A percentile compares a stretch with the other conserved stretches of the same genome.
These are phyloP conservation scores for Rhodocollybia butyracea DNA, from an alignment of 768 basidiomycete species.

Conservation along the genomic window DNA sequence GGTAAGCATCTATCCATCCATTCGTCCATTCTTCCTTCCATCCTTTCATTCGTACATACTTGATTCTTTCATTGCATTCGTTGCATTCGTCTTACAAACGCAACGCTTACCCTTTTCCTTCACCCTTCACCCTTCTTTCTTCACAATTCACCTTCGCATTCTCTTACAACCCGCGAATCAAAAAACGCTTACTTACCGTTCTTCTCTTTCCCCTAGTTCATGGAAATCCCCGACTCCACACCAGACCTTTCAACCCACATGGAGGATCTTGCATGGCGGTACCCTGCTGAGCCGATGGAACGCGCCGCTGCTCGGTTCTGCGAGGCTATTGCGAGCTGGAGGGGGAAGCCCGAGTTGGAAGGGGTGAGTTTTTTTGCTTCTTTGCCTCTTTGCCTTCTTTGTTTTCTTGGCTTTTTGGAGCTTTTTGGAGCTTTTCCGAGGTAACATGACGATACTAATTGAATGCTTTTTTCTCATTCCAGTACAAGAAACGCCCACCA, in stretches of 20 bases:
- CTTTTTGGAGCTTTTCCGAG: no score
- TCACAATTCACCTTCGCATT: no score
- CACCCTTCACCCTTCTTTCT: no score
- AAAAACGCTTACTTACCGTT: no score
- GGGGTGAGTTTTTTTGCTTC: conserved; percentile 49
- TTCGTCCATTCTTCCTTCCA: neutral
- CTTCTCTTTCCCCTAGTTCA: conserved; percentile 50
- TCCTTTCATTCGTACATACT: no score
- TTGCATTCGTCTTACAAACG: no score
- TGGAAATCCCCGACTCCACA: conserved; percentile 66
- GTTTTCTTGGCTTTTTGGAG: no score
- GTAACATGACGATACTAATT: neutral
- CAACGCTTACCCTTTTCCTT: no score
- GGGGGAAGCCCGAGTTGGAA: conserved; percentile 82
- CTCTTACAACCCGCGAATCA: no score
- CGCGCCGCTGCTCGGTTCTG: conserved; percentile 75
- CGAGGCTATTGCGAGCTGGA: conserved; percentile 79
- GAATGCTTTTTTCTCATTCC: conserved; percentile 13
- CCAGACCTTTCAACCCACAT: conserved; percentile 78
- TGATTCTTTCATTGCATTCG: no score
- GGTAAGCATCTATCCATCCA: conserved; percentile 39
- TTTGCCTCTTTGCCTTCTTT: no score
- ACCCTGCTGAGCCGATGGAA: conserved; percentile 80
- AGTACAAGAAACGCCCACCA: conserved; percentile 57
- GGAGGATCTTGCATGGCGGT: conserved; percentile 76